Conservation (phyloP, 2,329 filamentous ascomycete genomes). For the Penicillium oxalicum region DNA sequence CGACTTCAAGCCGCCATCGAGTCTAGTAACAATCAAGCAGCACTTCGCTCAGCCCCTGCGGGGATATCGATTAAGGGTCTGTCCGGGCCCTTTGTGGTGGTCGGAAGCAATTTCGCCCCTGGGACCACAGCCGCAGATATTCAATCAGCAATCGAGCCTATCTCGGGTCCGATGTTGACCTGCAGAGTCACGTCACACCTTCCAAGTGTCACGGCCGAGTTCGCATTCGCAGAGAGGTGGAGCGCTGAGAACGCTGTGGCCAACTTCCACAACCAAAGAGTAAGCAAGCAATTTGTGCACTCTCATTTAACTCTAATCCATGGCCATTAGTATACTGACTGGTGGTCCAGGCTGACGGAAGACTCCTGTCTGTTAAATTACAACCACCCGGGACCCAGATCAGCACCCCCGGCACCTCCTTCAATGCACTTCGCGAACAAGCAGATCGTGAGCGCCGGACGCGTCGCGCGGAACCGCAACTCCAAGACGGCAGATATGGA, state of each 20-base stretch:
- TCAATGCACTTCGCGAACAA: constrained; percentile 35
- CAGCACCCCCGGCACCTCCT: constrained; percentile 18
- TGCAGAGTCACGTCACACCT: constrained; percentile 50
- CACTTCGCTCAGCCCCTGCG: constrained; percentile 26
- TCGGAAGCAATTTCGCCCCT: constrained; percentile 60
- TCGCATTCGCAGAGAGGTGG: constrained; percentile 50
- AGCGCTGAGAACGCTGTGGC: constrained; percentile 55
- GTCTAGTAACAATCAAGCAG: constrained; percentile 26
- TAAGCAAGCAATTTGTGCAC: constrained; percentile 25
- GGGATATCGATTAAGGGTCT: constrained; percentile 53
- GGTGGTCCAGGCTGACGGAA: constrained; percentile 51
- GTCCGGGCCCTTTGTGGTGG: constrained; percentile 50
- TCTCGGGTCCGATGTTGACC: constrained; percentile 48
- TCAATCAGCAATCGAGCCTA: constrained; percentile 52
- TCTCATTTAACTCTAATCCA: not conserved
- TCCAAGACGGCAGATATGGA: constrained; percentile 34
- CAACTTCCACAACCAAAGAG: constrained; percentile 59
- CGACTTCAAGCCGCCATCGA: constrained; percentile 30
- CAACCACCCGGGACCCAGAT: constrained; percentile 29
- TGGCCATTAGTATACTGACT: constrained; percentile 13
- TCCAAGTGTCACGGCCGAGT: constrained; percentile 56
- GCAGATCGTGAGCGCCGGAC: constrained; percentile 37
- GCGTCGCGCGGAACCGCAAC: constrained; percentile 18
- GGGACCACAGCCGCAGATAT: constrained; percentile 62
- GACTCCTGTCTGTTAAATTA: constrained; percentile 53